A percentile compares a stretch with the other conserved stretches of the same genome.
Conservation (phyloP, 345 rosid genomes). For the Heritiera fomes region DNA sequence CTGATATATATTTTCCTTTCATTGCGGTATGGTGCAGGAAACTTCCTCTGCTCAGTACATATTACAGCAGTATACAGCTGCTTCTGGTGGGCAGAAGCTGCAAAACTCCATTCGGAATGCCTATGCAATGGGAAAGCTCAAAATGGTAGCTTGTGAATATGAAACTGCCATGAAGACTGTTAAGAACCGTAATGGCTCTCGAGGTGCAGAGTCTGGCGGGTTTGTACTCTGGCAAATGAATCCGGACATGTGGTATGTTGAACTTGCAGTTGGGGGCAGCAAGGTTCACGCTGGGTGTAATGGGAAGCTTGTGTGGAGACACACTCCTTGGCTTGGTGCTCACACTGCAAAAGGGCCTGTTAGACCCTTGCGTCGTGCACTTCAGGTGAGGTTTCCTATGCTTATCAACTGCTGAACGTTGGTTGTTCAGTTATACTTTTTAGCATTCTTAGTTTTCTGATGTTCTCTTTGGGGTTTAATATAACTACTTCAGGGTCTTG, state of each 20-base stretch:
- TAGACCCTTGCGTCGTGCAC: slow-evolving; percentile 87
- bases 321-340: slow-evolving; percentile 94
- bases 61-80: slow-evolving; percentile 86
- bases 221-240: slow-evolving; percentile 97
- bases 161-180: slow-evolving; percentile 74
- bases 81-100: slow-evolving; percentile 84
- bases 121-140: slow-evolving; percentile 86
- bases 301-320: slow-evolving; percentile 91
- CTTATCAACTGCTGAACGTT: not conserved
- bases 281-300: slow-evolving; percentile 93
- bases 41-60: slow-evolving; percentile 91
- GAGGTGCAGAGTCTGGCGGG: slow-evolving; percentile 70
- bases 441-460: slow-evolving; percentile 7
- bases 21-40: slow-evolving; percentile 45
- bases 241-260: slow-evolving; percentile 97
- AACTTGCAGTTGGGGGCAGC: slow-evolving; percentile 80
- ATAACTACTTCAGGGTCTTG: slow-evolving; percentile 67
- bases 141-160: slow-evolving; percentile 73
- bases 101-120: slow-evolving; percentile 78
- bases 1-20: not conserved
- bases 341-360: slow-evolving; percentile 89
- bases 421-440: not conserved
- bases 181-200: slow-evolving; percentile 57
- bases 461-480: slow-evolving; percentile 21
- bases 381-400: slow-evolving; percentile 53